Percentiles rank a stretch among this genome's conserved stretches.
phyloP scores from a whole-genome alignment of 208 protist genomes.

The Herpetomonas samuelpessoai region DNA sequence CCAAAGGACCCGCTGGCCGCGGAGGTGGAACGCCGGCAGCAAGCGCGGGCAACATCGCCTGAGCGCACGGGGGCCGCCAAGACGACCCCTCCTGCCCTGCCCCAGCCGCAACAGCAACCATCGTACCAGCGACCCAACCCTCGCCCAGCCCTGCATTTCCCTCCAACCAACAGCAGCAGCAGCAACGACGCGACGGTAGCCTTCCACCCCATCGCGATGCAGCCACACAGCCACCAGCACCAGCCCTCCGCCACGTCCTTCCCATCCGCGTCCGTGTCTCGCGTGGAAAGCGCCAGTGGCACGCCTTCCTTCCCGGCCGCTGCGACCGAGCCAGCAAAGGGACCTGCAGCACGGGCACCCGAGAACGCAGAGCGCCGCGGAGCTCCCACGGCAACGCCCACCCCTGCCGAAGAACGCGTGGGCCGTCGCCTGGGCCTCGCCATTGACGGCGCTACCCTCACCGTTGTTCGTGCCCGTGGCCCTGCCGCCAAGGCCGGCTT shows the following conservation, averaged over 20 bases:
- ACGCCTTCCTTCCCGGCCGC: too few species aligned
- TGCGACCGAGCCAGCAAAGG: too few species aligned
- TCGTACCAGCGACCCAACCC: too few species aligned
- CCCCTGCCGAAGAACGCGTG: not conserved
- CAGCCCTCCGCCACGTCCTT: not conserved
- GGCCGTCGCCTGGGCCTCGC: not conserved
- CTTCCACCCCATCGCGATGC: not conserved
- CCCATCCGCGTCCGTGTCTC: not conserved
- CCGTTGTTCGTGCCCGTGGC: not conserved
- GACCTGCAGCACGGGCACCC: too few species aligned
- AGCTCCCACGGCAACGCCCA: not conserved
- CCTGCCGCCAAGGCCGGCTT: constrained; percentile 2
- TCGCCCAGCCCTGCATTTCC: too few species aligned
- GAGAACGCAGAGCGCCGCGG: too few species aligned
- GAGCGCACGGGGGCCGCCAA: too few species aligned
- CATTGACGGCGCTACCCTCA: not conserved
- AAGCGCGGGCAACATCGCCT: not conserved
- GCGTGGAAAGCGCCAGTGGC: not conserved
- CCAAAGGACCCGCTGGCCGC: not conserved
- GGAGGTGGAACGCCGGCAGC: not conserved
- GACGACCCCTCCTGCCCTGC: not conserved
- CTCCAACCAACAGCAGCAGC: too few species aligned
- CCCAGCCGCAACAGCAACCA: not conserved
- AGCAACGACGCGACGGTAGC: not conserved
- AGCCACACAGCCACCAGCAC: not conserved